phyloP scores from a whole-genome alignment of 176 grass and related monocot species.

The Triticum turgidum region DNA sequence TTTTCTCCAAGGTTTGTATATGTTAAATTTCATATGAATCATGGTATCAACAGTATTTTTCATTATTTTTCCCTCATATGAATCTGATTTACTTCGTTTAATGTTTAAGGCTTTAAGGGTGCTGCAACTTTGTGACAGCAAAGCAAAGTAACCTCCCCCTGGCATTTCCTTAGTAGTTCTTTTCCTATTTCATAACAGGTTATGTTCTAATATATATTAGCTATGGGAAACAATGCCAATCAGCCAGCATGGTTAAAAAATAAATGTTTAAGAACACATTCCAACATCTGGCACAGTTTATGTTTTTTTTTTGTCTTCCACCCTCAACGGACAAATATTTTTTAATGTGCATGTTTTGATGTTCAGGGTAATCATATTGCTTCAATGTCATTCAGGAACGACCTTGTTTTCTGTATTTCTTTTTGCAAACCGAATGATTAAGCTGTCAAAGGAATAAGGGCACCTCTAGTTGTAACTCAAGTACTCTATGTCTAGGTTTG shows the following conservation, averaged over 20 bases:
- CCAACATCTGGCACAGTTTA: neutral
- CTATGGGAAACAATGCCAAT: neutral
- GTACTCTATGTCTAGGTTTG: neutral
- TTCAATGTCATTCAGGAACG: neutral
- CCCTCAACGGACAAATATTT: neutral
- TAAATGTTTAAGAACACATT: neutral
- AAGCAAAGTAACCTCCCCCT: conserved; percentile 22
- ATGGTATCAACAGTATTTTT: neutral
- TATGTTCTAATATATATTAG: neutral
- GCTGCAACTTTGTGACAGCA: conserved; percentile 4
- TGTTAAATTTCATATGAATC: conserved; percentile 3
- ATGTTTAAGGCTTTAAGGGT: neutral
- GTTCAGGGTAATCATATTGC: neutral
- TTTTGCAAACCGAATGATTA: conserved; percentile 6
- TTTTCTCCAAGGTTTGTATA: conserved; percentile 81
- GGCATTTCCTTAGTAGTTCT: neutral
- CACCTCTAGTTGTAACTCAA: neutral
- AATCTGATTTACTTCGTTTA: conserved; percentile 18
- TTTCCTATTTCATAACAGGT: neutral
- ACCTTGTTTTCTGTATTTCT: neutral
- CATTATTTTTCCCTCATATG: neutral
- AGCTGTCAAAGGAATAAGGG: neutral
- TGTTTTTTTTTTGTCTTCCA: neutral
- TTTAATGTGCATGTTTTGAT: neutral
- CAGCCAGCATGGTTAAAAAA: neutral